phyloP scores from a whole-genome alignment of 1,139 yeast species.

The Ashbya aceris region DNA sequence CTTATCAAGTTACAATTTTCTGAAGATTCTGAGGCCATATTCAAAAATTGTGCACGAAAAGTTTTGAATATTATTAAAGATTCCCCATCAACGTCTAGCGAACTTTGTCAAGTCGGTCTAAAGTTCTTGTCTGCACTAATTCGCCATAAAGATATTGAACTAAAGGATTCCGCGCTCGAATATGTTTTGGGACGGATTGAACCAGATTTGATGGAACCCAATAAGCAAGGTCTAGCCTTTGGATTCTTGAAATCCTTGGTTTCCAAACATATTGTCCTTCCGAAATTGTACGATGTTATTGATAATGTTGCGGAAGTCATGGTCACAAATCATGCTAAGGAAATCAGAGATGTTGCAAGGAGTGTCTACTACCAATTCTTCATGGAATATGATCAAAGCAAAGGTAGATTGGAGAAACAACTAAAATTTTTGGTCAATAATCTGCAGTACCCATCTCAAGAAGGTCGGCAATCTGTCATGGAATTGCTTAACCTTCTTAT shows the following conservation, averaged over 20 bases:
- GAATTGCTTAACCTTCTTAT: conserved; percentile 71
- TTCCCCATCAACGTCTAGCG: conserved; percentile 69
- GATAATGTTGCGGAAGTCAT: conserved; percentile 72
- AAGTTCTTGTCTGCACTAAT: conserved; percentile 66
- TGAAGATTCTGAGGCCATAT: conserved; percentile 42
- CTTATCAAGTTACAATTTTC: conserved; percentile 56
- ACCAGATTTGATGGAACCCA: conserved; percentile 89
- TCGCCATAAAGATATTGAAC: conserved; percentile 55
- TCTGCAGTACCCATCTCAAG: conserved; percentile 73
- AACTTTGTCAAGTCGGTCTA: conserved; percentile 74
- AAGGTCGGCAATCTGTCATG: conserved; percentile 86
- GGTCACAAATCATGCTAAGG: conserved; percentile 82
- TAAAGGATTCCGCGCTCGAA: conserved; percentile 67
- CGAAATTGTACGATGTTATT: conserved; percentile 87
- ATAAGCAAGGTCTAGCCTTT: conserved; percentile 80
- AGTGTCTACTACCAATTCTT: conserved; percentile 76
- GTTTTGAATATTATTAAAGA: conserved; percentile 62
- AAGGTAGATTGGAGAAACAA: conserved; percentile 75
- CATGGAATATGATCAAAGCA: conserved; percentile 92
- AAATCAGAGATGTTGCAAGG: conserved; percentile 80
- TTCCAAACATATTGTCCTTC: conserved; percentile 62
- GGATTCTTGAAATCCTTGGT: conserved; percentile 71
- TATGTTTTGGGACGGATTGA: conserved; percentile 66
- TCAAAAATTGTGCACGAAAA: conserved; percentile 52
- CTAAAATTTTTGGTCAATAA: conserved; percentile 77